Base-by-base conservation (phyloP, 2,329 filamentous ascomycete genomes). In the Beauveria rudraprayagi region DNA sequence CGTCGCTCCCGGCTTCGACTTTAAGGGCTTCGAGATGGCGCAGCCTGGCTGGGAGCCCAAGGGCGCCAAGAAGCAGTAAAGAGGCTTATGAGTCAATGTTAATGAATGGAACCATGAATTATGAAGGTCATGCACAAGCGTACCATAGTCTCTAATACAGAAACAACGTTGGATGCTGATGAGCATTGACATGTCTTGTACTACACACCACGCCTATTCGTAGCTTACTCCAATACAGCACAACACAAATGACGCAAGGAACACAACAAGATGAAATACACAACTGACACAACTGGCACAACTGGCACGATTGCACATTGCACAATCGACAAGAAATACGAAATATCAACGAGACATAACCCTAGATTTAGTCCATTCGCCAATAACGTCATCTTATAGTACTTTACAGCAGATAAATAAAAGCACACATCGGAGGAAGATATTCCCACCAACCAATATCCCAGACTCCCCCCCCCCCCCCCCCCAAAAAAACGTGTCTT, bases 1-100 rank as follows among this genome's bases (percentile, higher is more conserved):
- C 9, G 67, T 69, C 24, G 68, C 68, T 14, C 70, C 70, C 3
- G 70, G 61, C 3, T 71, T 71, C 47, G 62, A 63, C 30, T 66
- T 70, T 56, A 66, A 68, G 24, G 62, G 61, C 26, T 71, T 70
- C 57, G 69, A 71, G 62, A 70, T 72, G 69, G 70, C 69, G 2
- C 24, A 66, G 50, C 63, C 64, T 5, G 69, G 68, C 43, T 72
- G 71, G 71, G 67, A 72, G 69, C 69, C 70, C 56, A 66, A 68
- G 2, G 47, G 56, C 43, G 28, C 61, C n/a, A 47, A 58, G 46
- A 41, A 37, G 22, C 50, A 57, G 46, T 57, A 22, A 57, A 37
- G 24, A 24, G 2, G 48, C 10, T 19, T 37, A n/a, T 10, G 17
- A 47, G 24, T 17, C 19, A 37, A 6, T 26, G 46, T n/a, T 4